These are phyloP conservation scores for Exobasidium rhododendri DNA, from an alignment of 1,284 basidiomycete genomes.

Conservation along the genomic window DNA sequence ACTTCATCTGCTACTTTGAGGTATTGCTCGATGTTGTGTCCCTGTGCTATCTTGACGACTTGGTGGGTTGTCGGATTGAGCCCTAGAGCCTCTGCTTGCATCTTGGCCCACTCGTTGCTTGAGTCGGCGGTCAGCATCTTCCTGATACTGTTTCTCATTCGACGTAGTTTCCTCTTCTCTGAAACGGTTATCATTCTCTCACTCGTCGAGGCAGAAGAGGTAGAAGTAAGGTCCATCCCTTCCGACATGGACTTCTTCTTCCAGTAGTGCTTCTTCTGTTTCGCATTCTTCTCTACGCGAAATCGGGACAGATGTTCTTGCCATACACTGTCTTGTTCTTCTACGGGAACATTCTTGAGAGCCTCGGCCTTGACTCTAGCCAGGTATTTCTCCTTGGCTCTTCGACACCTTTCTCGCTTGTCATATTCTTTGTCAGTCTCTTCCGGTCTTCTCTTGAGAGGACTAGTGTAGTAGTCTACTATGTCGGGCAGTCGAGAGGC, in stretches of 20 bases:
- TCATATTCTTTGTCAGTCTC: background rate
- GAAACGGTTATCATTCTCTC: background rate
- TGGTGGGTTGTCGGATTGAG: background rate
- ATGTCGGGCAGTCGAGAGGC: too few species aligned
- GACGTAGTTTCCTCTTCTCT: background rate
- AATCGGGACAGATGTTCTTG: background rate
- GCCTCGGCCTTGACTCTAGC: background rate
- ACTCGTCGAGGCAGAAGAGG: background rate
- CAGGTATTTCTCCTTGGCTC: background rate
- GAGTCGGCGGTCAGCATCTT: background rate
- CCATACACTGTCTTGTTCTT: background rate
- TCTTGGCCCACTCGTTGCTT: background rate
- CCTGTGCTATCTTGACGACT: background rate
- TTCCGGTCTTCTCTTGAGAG: background rate
- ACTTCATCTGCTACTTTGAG: background rate
- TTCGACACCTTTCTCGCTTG: background rate
- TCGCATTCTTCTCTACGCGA: background rate
- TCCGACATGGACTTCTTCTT: background rate
- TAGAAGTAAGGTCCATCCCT: too few species aligned
- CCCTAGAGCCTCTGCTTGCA: background rate
- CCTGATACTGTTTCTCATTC: background rate
- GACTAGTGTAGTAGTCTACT: too few species aligned
- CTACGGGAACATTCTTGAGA: background rate
- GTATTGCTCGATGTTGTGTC: too few species aligned
- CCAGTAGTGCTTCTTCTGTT: background rate